Evolutionary conservation across 2,329 filamentous ascomycete species (phyloP).

Genomic region (Epichloe amarillans): DNA sequence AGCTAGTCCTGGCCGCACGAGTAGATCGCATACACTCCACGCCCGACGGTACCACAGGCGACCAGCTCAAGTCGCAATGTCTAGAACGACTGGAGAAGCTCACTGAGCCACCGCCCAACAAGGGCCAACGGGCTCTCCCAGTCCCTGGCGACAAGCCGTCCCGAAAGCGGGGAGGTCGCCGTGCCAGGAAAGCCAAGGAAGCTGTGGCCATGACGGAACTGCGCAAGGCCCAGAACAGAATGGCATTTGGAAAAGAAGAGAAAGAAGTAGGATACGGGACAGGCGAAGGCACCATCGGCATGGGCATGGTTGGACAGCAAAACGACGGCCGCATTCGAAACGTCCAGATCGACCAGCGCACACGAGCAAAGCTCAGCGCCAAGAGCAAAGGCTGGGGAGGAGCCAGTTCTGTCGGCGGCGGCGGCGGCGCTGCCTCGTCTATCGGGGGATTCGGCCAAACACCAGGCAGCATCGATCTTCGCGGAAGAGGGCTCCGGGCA

Average conservation of each 20-base stretch:
- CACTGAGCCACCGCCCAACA: constrained; percentile 81
- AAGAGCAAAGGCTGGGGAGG: constrained; percentile 94
- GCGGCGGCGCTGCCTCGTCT: constrained; percentile 62
- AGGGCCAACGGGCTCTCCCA: constrained; percentile 73
- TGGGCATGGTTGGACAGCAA: constrained; percentile 88
- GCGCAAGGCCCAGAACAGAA: constrained; percentile 87
- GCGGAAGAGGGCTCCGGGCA: constrained; percentile 65
- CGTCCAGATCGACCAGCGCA: constrained; percentile 83
- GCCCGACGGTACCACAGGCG: constrained; percentile 69
- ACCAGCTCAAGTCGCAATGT: constrained; percentile 70
- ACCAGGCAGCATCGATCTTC: constrained; percentile 50
- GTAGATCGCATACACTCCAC: constrained; percentile 77
- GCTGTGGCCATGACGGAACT: constrained; percentile 94
- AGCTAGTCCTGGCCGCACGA: constrained; percentile 84
- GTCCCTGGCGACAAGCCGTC: constrained; percentile 92
- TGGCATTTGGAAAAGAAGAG: constrained; percentile 94
- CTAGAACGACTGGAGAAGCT: constrained; percentile 82
- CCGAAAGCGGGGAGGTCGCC: constrained; percentile 78
- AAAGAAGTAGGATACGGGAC: constrained; percentile 82
- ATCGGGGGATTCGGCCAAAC: constrained; percentile 63
- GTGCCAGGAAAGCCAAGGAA: constrained; percentile 90
- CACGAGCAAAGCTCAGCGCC: constrained; percentile 81
- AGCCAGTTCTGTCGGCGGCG: constrained; percentile 45
- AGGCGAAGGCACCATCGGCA: constrained; percentile 70
- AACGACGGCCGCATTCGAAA: constrained; percentile 83